These are phyloP conservation scores for Fusarium pseudograminearum DNA, from an alignment of 2,329 filamentous ascomycete species.

Conservation along the genomic window DNA sequence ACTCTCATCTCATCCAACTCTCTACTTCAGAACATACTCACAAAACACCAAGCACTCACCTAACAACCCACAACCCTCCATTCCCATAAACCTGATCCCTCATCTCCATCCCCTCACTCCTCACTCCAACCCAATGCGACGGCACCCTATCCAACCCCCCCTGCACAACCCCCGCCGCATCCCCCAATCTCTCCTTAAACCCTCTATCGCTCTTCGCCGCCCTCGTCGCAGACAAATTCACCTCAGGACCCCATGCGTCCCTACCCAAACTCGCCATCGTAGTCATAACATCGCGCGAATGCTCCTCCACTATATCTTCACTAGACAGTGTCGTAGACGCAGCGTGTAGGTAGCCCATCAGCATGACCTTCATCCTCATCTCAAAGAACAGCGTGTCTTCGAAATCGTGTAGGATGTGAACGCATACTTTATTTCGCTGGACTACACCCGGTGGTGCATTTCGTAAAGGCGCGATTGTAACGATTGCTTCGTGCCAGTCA, in stretches of 20 bases:
- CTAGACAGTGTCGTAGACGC: constrained; percentile 33
- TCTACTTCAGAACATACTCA: background rate
- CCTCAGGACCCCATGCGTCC: constrained; percentile 58
- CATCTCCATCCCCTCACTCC: constrained; percentile 61
- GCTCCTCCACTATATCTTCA: constrained; percentile 48
- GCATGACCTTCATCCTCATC: constrained; percentile 62
- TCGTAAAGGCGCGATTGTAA: constrained; percentile 66
- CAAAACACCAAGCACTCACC: constrained; percentile 3
- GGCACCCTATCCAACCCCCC: constrained; percentile 69
- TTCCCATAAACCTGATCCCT: constrained; percentile 63
- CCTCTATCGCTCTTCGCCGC: constrained; percentile 57
- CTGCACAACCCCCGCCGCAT: constrained; percentile 63
- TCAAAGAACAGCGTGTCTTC: constrained; percentile 57
- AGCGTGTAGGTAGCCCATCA: constrained; percentile 70
- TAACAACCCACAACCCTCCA: constrained; percentile 62
- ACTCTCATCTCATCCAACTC: background rate
- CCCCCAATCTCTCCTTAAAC: constrained; percentile 60
- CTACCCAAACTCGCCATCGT: constrained; percentile 61
- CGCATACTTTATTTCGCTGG: constrained; percentile 62
- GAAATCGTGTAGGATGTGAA: constrained; percentile 67
- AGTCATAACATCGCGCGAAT: constrained; percentile 57
- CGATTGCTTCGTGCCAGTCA: constrained; percentile 70
- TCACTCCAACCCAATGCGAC: constrained; percentile 68
- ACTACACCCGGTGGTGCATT: constrained; percentile 61
- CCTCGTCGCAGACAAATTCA: constrained; percentile 55